phyloP scores from a whole-genome alignment of 352 stramenopile species.

The Globisporangium parvum region DNA sequence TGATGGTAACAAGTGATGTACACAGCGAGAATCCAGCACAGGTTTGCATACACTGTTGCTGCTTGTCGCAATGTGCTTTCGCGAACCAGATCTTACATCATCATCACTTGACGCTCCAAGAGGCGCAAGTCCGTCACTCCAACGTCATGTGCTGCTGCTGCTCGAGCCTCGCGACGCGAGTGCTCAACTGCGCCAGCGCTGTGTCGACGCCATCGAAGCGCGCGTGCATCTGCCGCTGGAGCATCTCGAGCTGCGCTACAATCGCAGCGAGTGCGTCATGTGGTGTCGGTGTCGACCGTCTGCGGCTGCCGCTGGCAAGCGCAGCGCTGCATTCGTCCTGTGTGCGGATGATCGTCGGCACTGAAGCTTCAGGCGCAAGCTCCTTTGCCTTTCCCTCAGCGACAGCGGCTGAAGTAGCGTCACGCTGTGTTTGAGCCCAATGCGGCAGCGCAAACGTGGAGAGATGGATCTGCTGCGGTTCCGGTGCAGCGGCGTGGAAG shows the following conservation, averaged over 20 bases:
- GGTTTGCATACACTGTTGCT: no score
- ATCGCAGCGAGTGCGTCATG: constrained; percentile 16
- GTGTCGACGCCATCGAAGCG: constrained; percentile 48
- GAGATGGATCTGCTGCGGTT: constrained; percentile 31
- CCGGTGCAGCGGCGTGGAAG: constrained; percentile 28
- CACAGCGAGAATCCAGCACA: no score
- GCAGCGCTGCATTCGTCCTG: neutral
- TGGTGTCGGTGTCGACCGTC: neutral
- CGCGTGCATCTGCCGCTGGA: constrained; percentile 43
- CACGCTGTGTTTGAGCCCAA: constrained; percentile 3
- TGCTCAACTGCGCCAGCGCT: constrained; percentile 26
- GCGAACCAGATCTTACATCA: neutral
- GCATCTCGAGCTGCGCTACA: constrained; percentile 22
- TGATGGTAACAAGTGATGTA: no score
- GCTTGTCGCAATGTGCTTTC: no score
- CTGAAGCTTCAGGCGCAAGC: no score
- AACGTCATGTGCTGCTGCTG: constrained; percentile 3
- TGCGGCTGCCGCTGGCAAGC: constrained; percentile 12
- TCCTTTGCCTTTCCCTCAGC: no score
- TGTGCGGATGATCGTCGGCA: no score
- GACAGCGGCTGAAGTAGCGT: no score
- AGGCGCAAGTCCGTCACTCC: no score
- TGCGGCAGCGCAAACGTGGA: constrained; percentile 48
- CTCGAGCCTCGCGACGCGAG: constrained; percentile 39
- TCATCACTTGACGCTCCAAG: neutral